These are phyloP conservation scores for Globisporangium viniferum DNA, from an alignment of 352 stramenopile species.

Conservation along the genomic window DNA sequence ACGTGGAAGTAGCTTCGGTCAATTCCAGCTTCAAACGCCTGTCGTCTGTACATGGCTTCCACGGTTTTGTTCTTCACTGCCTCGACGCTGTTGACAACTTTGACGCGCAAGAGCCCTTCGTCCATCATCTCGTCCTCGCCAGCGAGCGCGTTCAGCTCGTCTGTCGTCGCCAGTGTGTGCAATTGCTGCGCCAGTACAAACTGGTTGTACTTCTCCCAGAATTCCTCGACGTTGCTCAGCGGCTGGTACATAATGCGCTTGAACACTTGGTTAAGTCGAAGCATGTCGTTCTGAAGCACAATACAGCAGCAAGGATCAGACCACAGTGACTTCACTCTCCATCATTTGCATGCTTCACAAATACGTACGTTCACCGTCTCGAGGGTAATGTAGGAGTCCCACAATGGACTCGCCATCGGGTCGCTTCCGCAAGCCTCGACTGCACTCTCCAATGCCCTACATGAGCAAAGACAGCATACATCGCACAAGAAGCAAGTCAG, in stretches of 20 bases:
- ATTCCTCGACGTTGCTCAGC: conserved; percentile 75
- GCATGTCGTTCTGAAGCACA: conserved; percentile 69
- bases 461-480: neutral
- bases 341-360: neutral
- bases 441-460: conserved; percentile 52
- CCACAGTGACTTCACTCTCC: neutral
- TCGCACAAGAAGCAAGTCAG: neutral
- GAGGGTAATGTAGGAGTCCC: conserved; percentile 77
- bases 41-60: conserved; percentile 56
- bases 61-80: conserved; percentile 66
- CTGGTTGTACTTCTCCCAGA: conserved; percentile 86
- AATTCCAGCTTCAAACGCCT: conserved; percentile 73
- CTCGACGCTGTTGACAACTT: conserved; percentile 79
- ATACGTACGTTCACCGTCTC: conserved; percentile 69
- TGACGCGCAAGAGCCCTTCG: conserved; percentile 73
- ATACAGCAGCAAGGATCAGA: neutral
- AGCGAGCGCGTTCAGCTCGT: conserved; percentile 59
- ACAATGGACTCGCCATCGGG: conserved; percentile 62
- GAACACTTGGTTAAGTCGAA: conserved; percentile 75
- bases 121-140: conserved; percentile 69
- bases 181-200: conserved; percentile 77
- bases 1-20: conserved; percentile 84
- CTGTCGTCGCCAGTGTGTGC: conserved; percentile 48
- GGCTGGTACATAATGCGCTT: conserved; percentile 73
- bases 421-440: conserved; percentile 60